These are phyloP conservation scores for Ophiostoma tasmaniense DNA, from an alignment of 2,329 filamentous ascomycete species.

Conservation along the genomic window DNA sequence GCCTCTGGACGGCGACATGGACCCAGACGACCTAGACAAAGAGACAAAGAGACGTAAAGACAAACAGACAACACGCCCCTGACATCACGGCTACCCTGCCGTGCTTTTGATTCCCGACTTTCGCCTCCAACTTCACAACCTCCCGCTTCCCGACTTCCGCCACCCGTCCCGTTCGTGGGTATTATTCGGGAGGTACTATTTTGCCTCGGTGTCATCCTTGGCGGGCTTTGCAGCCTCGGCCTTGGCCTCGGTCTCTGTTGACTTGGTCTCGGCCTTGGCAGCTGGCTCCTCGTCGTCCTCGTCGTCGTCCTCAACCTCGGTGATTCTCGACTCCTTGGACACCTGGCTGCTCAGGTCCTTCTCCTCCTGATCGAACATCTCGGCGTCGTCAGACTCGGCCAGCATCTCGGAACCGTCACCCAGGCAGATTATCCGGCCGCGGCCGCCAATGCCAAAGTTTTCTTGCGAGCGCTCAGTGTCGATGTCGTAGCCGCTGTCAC, in stretches of 20 bases:
- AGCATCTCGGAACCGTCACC: slow-evolving; percentile 91
- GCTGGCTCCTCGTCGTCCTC: slow-evolving; percentile 5
- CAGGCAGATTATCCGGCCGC: slow-evolving; percentile 85
- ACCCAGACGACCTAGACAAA: not conserved
- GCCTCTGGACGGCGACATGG: not conserved
- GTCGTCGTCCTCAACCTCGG: slow-evolving; percentile 13
- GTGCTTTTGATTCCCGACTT: not conserved
- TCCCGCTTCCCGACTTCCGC: not conserved
- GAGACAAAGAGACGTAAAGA: no score
- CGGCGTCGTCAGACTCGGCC: slow-evolving; percentile 79
- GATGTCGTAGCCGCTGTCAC: slow-evolving; percentile 67
- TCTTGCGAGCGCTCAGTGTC: slow-evolving; percentile 58
- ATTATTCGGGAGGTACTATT: slow-evolving; percentile 3
- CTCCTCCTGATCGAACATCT: slow-evolving; percentile 92
- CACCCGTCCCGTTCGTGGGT: not conserved
- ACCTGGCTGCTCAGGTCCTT: slow-evolving; percentile 81
- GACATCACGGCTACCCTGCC: not conserved
- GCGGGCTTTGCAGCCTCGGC: slow-evolving; percentile 3
- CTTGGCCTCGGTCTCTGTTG: slow-evolving; percentile 8
- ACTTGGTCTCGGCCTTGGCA: slow-evolving; percentile 5
- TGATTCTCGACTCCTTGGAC: slow-evolving; percentile 46
- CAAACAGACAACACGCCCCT: not conserved
- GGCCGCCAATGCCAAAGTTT: slow-evolving; percentile 58
- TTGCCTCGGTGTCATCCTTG: slow-evolving; percentile 6
- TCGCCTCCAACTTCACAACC: not conserved